A percentile compares a stretch with the other conserved stretches of the same genome.
Conservation (phyloP, 768 basidiomycete genomes). For the Tylopilus rubrobrunneus region DNA sequence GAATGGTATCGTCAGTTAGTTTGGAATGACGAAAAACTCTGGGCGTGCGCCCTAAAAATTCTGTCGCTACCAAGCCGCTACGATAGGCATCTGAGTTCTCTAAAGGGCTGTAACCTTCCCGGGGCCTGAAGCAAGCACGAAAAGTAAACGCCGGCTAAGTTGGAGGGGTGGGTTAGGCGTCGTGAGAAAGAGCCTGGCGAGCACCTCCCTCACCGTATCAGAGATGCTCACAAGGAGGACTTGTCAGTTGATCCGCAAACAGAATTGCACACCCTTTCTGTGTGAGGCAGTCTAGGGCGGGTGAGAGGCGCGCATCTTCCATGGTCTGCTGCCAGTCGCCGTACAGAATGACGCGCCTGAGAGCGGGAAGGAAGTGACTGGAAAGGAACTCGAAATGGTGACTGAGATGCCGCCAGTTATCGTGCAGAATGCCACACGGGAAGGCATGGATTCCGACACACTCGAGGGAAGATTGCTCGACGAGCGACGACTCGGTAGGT, state of each 20-base stretch:
- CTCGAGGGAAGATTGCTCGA: conserved; percentile 33
- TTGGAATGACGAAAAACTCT: neutral
- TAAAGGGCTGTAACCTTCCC: too few species aligned
- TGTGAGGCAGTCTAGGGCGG: conserved; percentile 30
- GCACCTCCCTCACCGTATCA: conserved; percentile 9
- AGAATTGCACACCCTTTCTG: conserved; percentile 32
- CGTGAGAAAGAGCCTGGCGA: neutral
- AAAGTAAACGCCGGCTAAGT: neutral
- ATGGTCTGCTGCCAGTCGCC: conserved; percentile 49
- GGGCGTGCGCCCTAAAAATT: neutral
- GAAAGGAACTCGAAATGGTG: conserved; percentile 46
- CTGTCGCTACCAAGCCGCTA: neutral
- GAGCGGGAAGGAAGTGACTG: conserved; percentile 40
- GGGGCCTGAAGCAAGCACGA: neutral
- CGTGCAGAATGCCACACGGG: conserved; percentile 40
- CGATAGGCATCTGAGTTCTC: neutral
- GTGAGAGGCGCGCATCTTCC: conserved; percentile 35
- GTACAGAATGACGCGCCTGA: conserved; percentile 44
- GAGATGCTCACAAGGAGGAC: conserved; percentile 17
- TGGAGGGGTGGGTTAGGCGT: neutral
- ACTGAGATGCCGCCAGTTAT: conserved; percentile 30
- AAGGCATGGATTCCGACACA: conserved; percentile 51
- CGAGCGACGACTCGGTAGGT: conserved; percentile 15
- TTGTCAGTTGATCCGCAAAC: conserved; percentile 10
- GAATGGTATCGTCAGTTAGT: neutral